Conservation (phyloP, 2,329 filamentous ascomycete species). For the Exophiala calicioides region DNA sequence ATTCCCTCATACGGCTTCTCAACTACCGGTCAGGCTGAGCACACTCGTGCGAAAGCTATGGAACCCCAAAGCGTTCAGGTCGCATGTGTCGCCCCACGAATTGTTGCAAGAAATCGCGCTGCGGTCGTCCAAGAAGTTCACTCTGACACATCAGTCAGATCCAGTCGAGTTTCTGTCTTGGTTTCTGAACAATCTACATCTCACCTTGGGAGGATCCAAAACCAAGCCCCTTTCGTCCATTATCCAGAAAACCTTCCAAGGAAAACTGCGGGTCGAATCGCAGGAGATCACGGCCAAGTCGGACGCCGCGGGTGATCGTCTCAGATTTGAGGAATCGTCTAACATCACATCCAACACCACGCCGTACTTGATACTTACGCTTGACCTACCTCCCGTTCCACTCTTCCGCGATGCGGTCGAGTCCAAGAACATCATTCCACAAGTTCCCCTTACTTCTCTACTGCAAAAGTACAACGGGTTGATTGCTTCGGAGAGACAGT, state of each 20-base stretch:
- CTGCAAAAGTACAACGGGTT: slow-evolving; percentile 91
- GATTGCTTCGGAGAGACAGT: slow-evolving; percentile 81
- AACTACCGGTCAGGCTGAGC: slow-evolving; percentile 84
- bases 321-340: slow-evolving; percentile 90
- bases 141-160: slow-evolving; percentile 85
- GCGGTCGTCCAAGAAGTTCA: slow-evolving; percentile 88
- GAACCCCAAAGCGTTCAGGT: slow-evolving; percentile 95
- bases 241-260: slow-evolving; percentile 91
- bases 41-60: slow-evolving; percentile 95
- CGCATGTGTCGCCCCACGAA: slow-evolving; percentile 95
- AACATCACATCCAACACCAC: slow-evolving; percentile 73
- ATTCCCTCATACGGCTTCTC: slow-evolving; percentile 66
- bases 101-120: slow-evolving; percentile 91
- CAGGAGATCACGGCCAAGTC: slow-evolving; percentile 91
- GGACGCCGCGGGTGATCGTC: slow-evolving; percentile 74
- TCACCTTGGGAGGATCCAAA: slow-evolving; percentile 86
- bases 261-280: slow-evolving; percentile 85
- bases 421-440: slow-evolving; percentile 91
- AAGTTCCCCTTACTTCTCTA: slow-evolving; percentile 72
- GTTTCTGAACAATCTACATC: slow-evolving; percentile 95
- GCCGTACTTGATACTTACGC: slow-evolving; percentile 86
- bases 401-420: slow-evolving; percentile 88
- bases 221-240: slow-evolving; percentile 82
- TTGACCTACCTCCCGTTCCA: slow-evolving; percentile 87
- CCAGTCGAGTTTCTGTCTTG: slow-evolving; percentile 95